Evolutionary conservation across 2,329 filamentous ascomycete species (phyloP).

Genomic region (Neonectria ditissima): DNA sequence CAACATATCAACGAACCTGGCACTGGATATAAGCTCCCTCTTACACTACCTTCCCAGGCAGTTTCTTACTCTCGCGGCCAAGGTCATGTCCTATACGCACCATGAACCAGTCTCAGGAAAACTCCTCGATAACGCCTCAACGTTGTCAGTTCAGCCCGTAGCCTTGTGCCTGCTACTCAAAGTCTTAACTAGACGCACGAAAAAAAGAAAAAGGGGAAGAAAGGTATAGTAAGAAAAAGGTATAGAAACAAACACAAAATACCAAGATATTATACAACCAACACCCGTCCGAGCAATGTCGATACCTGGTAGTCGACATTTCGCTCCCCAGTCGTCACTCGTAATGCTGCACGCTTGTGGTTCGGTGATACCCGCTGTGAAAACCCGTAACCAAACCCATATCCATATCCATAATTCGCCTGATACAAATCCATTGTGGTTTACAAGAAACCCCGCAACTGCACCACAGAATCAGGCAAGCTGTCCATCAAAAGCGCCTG

Average conservation of each 20-base stretch:
- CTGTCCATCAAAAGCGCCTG: slow-evolving; percentile 52
- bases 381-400: slow-evolving; percentile 9
- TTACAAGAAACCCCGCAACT: neutral
- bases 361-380: slow-evolving; percentile 2
- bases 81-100: neutral
- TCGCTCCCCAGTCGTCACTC: slow-evolving; percentile 14
- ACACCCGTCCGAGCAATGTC: slow-evolving; percentile 14
- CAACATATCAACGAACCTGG: neutral
- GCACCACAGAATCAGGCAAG: slow-evolving; percentile 18
- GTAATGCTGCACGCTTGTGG: slow-evolving; percentile 17
- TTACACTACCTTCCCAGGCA: neutral
- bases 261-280: slow-evolving; percentile 2
- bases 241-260: neutral
- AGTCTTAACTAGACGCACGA: neutral
- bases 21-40: neutral
- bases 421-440: neutral
- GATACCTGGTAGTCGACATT: neutral
- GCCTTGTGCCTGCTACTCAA: neutral
- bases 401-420: slow-evolving; percentile 5
- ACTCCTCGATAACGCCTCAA: neutral
- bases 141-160: too few relatives aligned
- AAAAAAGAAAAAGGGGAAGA: neutral
- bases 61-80: neutral
- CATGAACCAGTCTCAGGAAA: neutral
- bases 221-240: too few relatives aligned